These are phyloP conservation scores for Inosperma sp. DNA, from an alignment of 768 basidiomycete species.

Conservation along the genomic window DNA sequence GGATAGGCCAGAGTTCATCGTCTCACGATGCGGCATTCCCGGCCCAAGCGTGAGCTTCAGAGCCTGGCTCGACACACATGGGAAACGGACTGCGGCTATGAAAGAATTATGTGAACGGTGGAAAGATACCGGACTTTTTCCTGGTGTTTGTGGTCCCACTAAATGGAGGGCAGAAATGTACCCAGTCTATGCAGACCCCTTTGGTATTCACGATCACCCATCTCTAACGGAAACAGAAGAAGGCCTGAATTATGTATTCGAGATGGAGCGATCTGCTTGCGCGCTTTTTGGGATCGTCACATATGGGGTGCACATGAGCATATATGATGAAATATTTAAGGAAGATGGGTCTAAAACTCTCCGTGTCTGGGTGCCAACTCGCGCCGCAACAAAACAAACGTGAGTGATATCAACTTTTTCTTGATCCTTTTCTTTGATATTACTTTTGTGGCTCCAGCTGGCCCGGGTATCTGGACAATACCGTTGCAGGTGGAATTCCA, in stretches of 20 bases:
- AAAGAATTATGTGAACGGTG: conserved; percentile 68
- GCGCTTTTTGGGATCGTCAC: conserved; percentile 87
- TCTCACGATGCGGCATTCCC: conserved; percentile 21
- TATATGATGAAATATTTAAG: conserved; percentile 45
- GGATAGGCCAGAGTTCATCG: conserved; percentile 26
- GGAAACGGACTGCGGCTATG: conserved; percentile 58
- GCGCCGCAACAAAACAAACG: conserved; percentile 87
- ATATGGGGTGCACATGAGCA: conserved; percentile 89
- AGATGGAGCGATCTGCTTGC: conserved; percentile 87
- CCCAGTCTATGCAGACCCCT: conserved; percentile 66
- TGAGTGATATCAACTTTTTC: conserved; percentile 33
- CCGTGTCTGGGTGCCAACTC: conserved; percentile 82
- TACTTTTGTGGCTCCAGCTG: conserved; percentile 42
- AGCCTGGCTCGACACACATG: conserved; percentile 46
- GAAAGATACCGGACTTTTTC: conserved; percentile 61
- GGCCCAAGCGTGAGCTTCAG: conserved; percentile 49
- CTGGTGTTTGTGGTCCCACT: conserved; percentile 60
- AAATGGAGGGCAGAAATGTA: conserved; percentile 91
- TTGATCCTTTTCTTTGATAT: background rate
- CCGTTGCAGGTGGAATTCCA: conserved; percentile 88
- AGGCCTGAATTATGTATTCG: conserved; percentile 66
- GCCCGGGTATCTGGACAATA: conserved; percentile 87
- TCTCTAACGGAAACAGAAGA: conserved; percentile 29
- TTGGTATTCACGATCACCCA: conserved; percentile 52
- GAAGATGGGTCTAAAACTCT: conserved; percentile 37